Conservation (phyloP, 2,329 filamentous ascomycete species). For the Exophiala oligosperma region DNA sequence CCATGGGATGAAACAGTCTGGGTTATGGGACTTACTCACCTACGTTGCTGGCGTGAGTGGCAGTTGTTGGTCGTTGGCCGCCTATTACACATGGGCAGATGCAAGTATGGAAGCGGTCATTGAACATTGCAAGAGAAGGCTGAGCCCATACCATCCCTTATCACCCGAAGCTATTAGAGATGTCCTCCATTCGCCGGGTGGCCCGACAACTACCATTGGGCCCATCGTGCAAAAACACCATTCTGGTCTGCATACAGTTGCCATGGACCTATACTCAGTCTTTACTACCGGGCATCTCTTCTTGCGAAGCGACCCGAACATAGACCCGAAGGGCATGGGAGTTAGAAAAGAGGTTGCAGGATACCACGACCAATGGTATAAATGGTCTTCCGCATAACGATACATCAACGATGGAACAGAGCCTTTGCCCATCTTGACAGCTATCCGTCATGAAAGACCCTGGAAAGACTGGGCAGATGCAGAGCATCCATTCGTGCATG, state of each 20-base stretch:
- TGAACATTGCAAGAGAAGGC: slow-evolving; percentile 14
- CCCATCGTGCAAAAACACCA: slow-evolving; percentile 18
- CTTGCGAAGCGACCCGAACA: slow-evolving; percentile 8
- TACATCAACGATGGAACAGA: slow-evolving; percentile 12
- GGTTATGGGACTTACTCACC: slow-evolving; percentile 19
- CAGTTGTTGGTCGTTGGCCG: slow-evolving; percentile 18
- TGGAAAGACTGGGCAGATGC: slow-evolving; percentile 22
- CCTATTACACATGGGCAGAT: slow-evolving; percentile 20
- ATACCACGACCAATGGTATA: slow-evolving; percentile 15
- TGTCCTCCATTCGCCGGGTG: slow-evolving; percentile 14
- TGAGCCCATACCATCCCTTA: slow-evolving; percentile 18
- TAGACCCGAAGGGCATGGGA: slow-evolving; percentile 1
- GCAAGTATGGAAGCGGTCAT: slow-evolving; percentile 17
- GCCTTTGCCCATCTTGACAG: slow-evolving; percentile 17
- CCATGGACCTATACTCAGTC: slow-evolving; percentile 22
- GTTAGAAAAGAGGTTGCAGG: slow-evolving; percentile 13
- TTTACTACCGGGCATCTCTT: slow-evolving; percentile 21
- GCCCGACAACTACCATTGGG: slow-evolving; percentile 14
- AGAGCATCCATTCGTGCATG: slow-evolving; percentile 16
- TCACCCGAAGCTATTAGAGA: slow-evolving; percentile 17
- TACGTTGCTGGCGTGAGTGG: slow-evolving; percentile 19
- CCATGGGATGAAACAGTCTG: slow-evolving; percentile 16
- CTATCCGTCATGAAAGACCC: slow-evolving; percentile 19
- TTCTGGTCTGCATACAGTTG: slow-evolving; percentile 14
- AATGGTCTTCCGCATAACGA: slow-evolving; percentile 13